A percentile compares a stretch with the other conserved stretches of the same genome.
phyloP scores from a whole-genome alignment of 106 monocot species.

The Ottelia alismoides region DNA sequence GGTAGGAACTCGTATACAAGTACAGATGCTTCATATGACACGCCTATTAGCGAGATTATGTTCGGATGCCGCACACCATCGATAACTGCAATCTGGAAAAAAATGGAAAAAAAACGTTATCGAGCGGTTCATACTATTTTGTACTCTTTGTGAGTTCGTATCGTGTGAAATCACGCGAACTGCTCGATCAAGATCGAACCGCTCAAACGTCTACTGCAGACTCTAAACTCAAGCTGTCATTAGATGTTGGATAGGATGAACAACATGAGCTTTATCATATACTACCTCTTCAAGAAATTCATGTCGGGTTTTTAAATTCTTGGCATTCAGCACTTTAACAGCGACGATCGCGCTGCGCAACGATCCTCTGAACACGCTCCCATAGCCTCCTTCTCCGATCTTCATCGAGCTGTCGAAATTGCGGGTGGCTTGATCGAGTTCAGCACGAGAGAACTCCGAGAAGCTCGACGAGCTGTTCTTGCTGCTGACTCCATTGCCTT shows the following conservation, averaged over 20 bases:
- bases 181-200: too few species aligned
- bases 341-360: slow-evolving; percentile 32
- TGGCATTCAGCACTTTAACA: slow-evolving; percentile 37
- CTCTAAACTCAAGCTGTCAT: too few species aligned
- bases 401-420: slow-evolving; percentile 24
- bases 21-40: slow-evolving; percentile 28
- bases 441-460: slow-evolving; percentile 25
- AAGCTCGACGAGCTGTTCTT: slow-evolving; percentile 7
- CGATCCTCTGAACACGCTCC: slow-evolving; percentile 32
- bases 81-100: slow-evolving; percentile 26
- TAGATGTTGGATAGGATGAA: too few species aligned
- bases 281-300: slow-evolving; percentile 48
- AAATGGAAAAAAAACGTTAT: background rate
- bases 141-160: too few species aligned
- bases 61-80: slow-evolving; percentile 42
- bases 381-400: slow-evolving; percentile 51
- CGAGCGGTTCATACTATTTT: too few species aligned
- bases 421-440: slow-evolving; percentile 37
- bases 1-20: slow-evolving; percentile 46
- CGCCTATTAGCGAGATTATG: slow-evolving; percentile 43
- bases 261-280: too few species aligned
- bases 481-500: slow-evolving; percentile 1
- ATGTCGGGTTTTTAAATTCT: slow-evolving; percentile 26
- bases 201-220: too few species aligned
- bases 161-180: too few species aligned